phyloP scores from a whole-genome alignment of 2,329 filamentous ascomycete genomes.

The Colletotrichum camelliae region DNA sequence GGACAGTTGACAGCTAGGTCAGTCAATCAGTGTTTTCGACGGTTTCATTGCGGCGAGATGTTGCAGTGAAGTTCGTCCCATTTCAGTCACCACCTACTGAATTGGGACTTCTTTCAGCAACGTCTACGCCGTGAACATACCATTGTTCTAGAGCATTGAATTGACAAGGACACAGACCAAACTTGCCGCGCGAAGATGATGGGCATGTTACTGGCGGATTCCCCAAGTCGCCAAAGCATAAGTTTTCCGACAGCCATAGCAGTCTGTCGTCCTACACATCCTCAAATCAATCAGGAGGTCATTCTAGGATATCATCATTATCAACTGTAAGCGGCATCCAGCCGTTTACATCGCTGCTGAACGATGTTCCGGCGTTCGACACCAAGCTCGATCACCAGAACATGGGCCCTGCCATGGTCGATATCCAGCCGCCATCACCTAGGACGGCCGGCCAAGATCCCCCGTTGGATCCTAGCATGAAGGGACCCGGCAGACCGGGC shows the following conservation, averaged over 20 bases:
- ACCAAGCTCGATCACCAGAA: constrained; percentile 32
- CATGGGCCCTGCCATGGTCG: constrained; percentile 22
- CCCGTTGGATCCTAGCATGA: constrained; percentile 13
- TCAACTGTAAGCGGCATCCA: constrained; percentile 54
- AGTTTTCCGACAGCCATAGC: constrained; percentile 57
- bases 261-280: constrained; percentile 57
- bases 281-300: constrained; percentile 48
- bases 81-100: not conserved
- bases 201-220: constrained; percentile 21
- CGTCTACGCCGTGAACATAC: not conserved
- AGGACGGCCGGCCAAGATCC: constrained; percentile 20
- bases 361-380: constrained; percentile 44
- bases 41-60: not conserved
- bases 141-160: not conserved
- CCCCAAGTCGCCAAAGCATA: constrained; percentile 37
- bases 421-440: constrained; percentile 26
- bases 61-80: not conserved
- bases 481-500: constrained; percentile 15
- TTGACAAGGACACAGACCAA: constrained; percentile 26
- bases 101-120: not conserved
- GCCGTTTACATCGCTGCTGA: constrained; percentile 35
- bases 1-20: constrained; percentile 25
- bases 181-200: constrained; percentile 20
- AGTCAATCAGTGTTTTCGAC: not conserved
- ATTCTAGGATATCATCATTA: constrained; percentile 60